Percentiles rank a stretch among this genome's conserved stretches.
Conservation (phyloP, 495 filamentous ascomycete genomes). For the Hypoxylon fragiforme region DNA sequence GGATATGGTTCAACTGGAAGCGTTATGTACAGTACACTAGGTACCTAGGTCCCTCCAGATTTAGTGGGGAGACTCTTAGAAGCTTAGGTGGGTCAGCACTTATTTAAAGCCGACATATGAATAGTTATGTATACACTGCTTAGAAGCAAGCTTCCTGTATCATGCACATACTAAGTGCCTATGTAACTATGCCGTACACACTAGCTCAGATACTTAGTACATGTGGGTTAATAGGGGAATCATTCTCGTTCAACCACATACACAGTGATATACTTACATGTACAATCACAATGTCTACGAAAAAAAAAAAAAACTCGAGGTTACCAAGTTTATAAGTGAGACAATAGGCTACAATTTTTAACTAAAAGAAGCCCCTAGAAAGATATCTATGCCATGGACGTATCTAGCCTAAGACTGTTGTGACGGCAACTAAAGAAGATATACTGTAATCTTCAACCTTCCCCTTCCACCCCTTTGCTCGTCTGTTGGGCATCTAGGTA, state of each 20-base stretch:
- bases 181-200: too few species aligned
- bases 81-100: conserved; percentile 2
- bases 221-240: too few species aligned
- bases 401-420: conserved; percentile 24
- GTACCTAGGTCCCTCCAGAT: not conserved
- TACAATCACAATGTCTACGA: too few species aligned
- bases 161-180: too few species aligned
- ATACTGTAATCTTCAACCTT: conserved; percentile 13
- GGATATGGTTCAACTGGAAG: conserved; percentile 4
- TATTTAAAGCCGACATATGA: too few species aligned
- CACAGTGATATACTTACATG: too few species aligned
- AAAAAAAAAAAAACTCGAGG: conserved; percentile 5
- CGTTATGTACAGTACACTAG: not conserved
- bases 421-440: conserved; percentile 22
- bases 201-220: too few species aligned
- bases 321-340: conserved; percentile 10
- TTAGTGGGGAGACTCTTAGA: not conserved
- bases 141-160: too few species aligned
- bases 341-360: conserved; percentile 7
- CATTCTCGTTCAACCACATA: too few species aligned
- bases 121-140: too few species aligned
- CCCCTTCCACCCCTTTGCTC: conserved; percentile 16
- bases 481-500: conserved; percentile 26
- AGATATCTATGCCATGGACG: conserved; percentile 25
- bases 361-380: conserved; percentile 9